These are phyloP conservation scores for Metarhizium humberi DNA, from an alignment of 2,329 filamentous ascomycete genomes.

Conservation along the genomic window DNA sequence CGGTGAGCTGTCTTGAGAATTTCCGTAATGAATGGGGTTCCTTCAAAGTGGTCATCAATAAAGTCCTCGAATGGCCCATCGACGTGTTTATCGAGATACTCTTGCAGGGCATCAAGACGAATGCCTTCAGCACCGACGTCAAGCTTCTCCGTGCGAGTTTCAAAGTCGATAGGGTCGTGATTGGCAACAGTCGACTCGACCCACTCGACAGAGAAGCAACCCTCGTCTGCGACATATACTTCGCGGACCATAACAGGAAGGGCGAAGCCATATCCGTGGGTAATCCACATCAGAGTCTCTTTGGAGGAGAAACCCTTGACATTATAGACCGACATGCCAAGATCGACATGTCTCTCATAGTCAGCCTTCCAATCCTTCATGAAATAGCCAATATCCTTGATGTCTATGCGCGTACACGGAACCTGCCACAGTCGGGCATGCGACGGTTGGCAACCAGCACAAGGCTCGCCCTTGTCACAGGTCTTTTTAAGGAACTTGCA, in stretches of 20 bases:
- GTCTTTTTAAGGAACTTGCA: slow-evolving; percentile 99
- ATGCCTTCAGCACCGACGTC: slow-evolving; percentile 86
- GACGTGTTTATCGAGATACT: slow-evolving; percentile 93
- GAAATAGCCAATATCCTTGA: slow-evolving; percentile 97
- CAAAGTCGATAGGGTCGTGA: slow-evolving; percentile 69
- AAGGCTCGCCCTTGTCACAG: slow-evolving; percentile 95
- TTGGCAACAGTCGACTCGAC: slow-evolving; percentile 64
- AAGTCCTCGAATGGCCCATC: slow-evolving; percentile 88
- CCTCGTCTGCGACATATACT: slow-evolving; percentile 84
- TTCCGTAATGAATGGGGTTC: slow-evolving; percentile 88
- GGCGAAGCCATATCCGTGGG: slow-evolving; percentile 89
- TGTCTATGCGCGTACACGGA: slow-evolving; percentile 93
- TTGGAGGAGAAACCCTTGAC: slow-evolving; percentile 74
- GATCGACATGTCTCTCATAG: slow-evolving; percentile 80
- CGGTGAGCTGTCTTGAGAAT: slow-evolving; percentile 94
- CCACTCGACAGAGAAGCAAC: slow-evolving; percentile 92
- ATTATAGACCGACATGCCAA: slow-evolving; percentile 85
- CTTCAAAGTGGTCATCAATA: slow-evolving; percentile 92
- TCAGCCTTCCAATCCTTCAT: slow-evolving; percentile 99
- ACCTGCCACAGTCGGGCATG: slow-evolving; percentile 96
- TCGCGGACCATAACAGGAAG: slow-evolving; percentile 89
- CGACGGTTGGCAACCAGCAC: slow-evolving; percentile 88
- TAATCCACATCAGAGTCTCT: slow-evolving; percentile 76
- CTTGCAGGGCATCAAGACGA: slow-evolving; percentile 68
- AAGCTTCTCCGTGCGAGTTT: slow-evolving; percentile 78